Percentiles rank a stretch among this genome's conserved stretches.
Evolutionary conservation across 2,329 filamentous ascomycete species (phyloP).

Genomic region (Venturiaceae sp.): DNA sequence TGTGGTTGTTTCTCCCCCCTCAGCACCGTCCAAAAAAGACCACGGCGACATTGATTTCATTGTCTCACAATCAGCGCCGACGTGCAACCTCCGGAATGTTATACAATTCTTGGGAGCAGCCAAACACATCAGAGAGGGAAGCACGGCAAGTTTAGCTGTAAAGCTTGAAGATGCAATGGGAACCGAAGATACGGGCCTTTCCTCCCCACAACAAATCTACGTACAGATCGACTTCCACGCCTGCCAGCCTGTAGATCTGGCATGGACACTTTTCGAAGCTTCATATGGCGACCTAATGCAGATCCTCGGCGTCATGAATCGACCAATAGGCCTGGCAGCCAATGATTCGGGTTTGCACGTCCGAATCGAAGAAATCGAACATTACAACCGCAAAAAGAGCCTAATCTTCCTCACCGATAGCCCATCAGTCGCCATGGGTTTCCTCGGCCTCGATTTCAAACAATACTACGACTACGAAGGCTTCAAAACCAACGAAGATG

Average conservation of each 20-base stretch:
- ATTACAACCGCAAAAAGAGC: slow-evolving; percentile 30
- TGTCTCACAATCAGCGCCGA: slow-evolving; percentile 13
- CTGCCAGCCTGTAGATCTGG: slow-evolving; percentile 30
- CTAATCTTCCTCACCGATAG: slow-evolving; percentile 52
- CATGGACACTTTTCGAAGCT: slow-evolving; percentile 59
- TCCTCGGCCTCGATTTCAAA: slow-evolving; percentile 49
- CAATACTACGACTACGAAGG: slow-evolving; percentile 39
- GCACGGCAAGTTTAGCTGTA: slow-evolving; percentile 34
- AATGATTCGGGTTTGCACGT: slow-evolving; percentile 56
- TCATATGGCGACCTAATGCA: slow-evolving; percentile 66
- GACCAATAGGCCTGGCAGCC: slow-evolving; percentile 55
- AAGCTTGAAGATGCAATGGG: neutral
- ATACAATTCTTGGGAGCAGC: slow-evolving; percentile 35
- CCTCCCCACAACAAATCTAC: slow-evolving; percentile 22
- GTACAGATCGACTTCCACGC: slow-evolving; percentile 63
- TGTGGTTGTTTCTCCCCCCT: neutral
- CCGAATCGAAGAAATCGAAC: slow-evolving; percentile 59
- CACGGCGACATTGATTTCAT: slow-evolving; percentile 61
- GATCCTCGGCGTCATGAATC: slow-evolving; percentile 53
- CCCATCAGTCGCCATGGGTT: slow-evolving; percentile 45
- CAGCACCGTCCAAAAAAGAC: slow-evolving; percentile 54
- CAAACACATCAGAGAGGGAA: too few relatives aligned
- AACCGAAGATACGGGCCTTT: slow-evolving; percentile 13
- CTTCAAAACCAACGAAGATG: slow-evolving; percentile 43
- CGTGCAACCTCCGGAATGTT: slow-evolving; percentile 24